Conservation (phyloP, 2,329 filamentous ascomycete species). For the Samsoniella hepiali region DNA sequence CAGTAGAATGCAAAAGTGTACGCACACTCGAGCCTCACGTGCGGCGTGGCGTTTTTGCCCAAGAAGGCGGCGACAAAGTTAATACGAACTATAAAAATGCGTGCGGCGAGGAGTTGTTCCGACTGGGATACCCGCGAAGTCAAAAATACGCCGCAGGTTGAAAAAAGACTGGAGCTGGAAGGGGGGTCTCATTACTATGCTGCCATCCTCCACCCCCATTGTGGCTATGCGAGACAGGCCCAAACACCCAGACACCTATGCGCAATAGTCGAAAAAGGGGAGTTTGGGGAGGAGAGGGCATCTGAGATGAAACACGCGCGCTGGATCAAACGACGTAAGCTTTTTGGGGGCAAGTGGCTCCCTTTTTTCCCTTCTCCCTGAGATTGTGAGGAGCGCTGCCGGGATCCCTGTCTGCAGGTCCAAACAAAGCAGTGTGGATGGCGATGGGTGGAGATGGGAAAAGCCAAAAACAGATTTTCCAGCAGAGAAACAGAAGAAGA, state of each 20-base stretch:
- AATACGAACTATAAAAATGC: not conserved
- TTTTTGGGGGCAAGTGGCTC: not conserved
- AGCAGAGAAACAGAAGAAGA: no score
- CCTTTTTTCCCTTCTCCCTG: not conserved
- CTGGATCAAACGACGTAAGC: conserved; percentile 5
- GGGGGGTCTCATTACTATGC: not conserved
- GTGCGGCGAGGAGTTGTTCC: not conserved
- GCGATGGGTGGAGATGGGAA: not conserved
- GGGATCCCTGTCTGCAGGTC: not conserved
- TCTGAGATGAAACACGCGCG: conserved; percentile 13
- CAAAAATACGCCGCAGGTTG: not conserved
- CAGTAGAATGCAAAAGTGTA: not conserved
- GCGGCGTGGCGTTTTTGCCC: not conserved
- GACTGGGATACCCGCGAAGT: not conserved
- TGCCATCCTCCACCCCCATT: conserved; percentile 8
- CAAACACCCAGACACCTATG: not conserved
- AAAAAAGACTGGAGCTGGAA: not conserved
- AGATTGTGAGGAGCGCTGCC: conserved; percentile 1
- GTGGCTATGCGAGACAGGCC: conserved; percentile 16
- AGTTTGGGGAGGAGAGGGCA: not conserved
- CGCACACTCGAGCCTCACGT: not conserved
- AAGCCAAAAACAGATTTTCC: not conserved
- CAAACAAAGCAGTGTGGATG: not conserved
- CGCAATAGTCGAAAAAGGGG: not conserved
- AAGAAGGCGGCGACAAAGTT: not conserved